Percentiles rank a stretch among this genome's conserved stretches.
Evolutionary conservation across 345 rosid species (phyloP).

Genomic region (Camelina sativa): DNA sequence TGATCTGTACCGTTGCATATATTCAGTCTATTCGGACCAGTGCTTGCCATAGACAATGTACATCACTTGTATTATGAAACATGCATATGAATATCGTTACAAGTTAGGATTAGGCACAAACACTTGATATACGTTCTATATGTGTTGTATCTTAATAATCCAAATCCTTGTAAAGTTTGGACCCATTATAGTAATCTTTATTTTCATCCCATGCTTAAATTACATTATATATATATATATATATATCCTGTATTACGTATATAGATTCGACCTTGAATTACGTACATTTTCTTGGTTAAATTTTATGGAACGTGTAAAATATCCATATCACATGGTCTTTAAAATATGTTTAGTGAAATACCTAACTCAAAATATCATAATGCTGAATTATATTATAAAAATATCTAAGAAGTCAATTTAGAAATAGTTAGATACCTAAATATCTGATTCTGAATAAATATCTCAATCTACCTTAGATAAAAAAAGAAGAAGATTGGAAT

Average conservation of each 20-base stretch:
- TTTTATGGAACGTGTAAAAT: background rate
- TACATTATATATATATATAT: no score
- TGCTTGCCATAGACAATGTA: background rate
- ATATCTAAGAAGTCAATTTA: background rate
- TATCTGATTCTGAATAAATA: background rate
- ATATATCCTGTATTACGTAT: no score
- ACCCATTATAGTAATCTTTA: background rate
- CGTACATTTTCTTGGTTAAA: background rate
- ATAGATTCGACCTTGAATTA: background rate
- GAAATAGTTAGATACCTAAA: background rate
- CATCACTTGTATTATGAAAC: background rate
- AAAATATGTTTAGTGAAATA: background rate
- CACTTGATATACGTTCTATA: background rate
- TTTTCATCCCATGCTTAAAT: background rate
- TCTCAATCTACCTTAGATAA: background rate
- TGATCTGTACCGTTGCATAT: constrained; percentile 4
- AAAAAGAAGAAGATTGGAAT: background rate
- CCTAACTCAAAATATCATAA: constrained; percentile 24
- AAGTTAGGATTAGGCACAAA: constrained; percentile 1
- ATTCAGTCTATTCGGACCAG: constrained; percentile 8
- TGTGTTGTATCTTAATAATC: background rate
- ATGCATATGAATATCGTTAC: background rate
- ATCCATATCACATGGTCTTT: constrained; percentile 6
- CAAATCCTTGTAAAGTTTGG: background rate
- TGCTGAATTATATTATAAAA: background rate